Evolutionary conservation across 2,329 filamentous ascomycete genomes (phyloP).

Genomic region (Canariomyces notabilis): DNA sequence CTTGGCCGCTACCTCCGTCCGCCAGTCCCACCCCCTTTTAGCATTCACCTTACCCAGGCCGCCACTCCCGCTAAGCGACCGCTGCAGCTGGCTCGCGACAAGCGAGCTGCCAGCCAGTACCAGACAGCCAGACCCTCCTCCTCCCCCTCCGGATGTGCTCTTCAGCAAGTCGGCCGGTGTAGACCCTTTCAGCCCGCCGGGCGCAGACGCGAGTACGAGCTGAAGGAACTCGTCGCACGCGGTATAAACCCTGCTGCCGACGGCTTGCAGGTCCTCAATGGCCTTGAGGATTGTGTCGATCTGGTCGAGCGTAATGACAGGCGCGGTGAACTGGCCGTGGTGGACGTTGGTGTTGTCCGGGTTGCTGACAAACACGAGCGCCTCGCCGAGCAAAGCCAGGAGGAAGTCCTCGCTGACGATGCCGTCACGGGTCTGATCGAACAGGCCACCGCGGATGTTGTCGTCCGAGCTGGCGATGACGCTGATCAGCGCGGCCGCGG

Average conservation of each 20-base stretch:
- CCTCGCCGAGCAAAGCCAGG: constrained; percentile 77
- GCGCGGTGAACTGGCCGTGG: constrained; percentile 37
- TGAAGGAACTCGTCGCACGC: constrained; percentile 75
- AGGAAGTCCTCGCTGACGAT: constrained; percentile 87
- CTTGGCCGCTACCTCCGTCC: constrained; percentile 49
- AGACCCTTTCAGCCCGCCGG: constrained; percentile 53
- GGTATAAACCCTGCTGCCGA: constrained; percentile 63
- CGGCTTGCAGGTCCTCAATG: constrained; percentile 73
- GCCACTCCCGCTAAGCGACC: constrained; percentile 48
- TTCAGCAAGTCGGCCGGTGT: constrained; percentile 62
- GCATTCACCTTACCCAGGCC: constrained; percentile 55
- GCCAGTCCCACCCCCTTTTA: constrained; percentile 77
- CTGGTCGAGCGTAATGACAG: constrained; percentile 63
- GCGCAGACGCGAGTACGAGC: constrained; percentile 66
- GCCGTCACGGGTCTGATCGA: constrained; percentile 72
- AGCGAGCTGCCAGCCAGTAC: constrained; percentile 70
- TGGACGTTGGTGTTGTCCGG: constrained; percentile 21
- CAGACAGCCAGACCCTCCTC: constrained; percentile 51
- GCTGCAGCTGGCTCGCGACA: constrained; percentile 57
- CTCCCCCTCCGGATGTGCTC: constrained; percentile 34
- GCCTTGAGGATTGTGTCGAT: constrained; percentile 71
- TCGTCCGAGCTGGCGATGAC: constrained; percentile 82
- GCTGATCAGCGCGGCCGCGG: constrained; percentile 70
- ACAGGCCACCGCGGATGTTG: constrained; percentile 85
- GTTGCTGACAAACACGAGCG: constrained; percentile 65